phyloP scores from a whole-genome alignment of 2,329 filamentous ascomycete genomes.

The Stachybotrys chartarum region DNA sequence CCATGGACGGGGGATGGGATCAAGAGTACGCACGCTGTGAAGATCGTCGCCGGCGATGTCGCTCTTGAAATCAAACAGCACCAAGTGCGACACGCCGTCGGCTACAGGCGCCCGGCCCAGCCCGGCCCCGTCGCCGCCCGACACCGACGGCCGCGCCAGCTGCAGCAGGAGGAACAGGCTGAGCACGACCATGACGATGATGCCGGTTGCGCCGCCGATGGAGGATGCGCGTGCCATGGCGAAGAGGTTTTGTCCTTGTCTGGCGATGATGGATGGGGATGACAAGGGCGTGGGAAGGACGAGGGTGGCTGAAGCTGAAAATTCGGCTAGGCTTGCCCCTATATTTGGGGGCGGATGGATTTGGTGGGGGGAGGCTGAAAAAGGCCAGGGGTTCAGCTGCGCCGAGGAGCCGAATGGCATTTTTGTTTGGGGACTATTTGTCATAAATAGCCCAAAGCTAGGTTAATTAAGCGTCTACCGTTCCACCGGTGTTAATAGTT shows the following conservation, averaged over 20 bases:
- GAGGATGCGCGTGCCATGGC: neutral
- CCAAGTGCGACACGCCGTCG: neutral
- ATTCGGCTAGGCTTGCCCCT: neutral
- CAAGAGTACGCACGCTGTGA: neutral
- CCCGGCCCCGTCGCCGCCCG: neutral
- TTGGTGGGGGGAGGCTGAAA: too few species aligned
- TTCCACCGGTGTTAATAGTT: too few species aligned
- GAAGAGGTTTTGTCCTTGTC: neutral
- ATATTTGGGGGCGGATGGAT: too few species aligned
- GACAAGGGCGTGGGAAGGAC: neutral
- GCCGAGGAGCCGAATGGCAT: neutral
- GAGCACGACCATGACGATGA: neutral
- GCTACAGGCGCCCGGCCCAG: neutral
- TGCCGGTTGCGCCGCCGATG: neutral
- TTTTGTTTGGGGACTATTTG: neutral
- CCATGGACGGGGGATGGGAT: too few species aligned
- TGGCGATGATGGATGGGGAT: neutral
- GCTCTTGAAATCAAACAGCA: conserved; percentile 1
- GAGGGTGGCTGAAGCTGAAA: neutral
- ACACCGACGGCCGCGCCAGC: neutral
- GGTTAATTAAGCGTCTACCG: too few species aligned
- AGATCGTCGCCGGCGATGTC: neutral
- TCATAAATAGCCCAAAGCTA: too few species aligned
- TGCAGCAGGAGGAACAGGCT: neutral
- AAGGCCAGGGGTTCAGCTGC: neutral